Evolutionary conservation across 2,329 filamentous ascomycete species (phyloP).

Genomic region (Elsinoe australis): DNA sequence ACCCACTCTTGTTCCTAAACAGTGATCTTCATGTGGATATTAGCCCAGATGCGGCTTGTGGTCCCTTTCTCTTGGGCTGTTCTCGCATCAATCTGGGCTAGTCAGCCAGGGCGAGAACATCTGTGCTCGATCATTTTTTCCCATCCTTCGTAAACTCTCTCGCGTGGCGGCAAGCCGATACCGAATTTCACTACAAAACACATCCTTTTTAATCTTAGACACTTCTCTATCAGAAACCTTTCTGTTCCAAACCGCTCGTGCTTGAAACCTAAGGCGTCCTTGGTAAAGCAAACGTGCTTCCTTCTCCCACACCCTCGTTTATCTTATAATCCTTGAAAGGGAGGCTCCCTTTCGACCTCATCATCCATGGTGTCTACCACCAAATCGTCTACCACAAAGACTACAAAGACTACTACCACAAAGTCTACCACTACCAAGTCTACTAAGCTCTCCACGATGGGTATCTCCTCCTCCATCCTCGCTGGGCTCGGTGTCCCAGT

Average conservation of each 20-base stretch:
- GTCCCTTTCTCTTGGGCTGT: slow-evolving; percentile 7
- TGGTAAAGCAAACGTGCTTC: slow-evolving; percentile 4
- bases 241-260: slow-evolving; percentile 4
- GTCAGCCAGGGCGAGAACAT: slow-evolving; percentile 7
- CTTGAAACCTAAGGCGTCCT: slow-evolving; percentile 7
- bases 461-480: slow-evolving; percentile 7
- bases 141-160: slow-evolving; percentile 15
- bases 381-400: too few relatives aligned
- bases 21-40: slow-evolving; percentile 8
- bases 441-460: slow-evolving; percentile 10
- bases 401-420: too few relatives aligned
- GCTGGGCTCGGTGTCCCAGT: slow-evolving; percentile 10
- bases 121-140: slow-evolving; percentile 6
- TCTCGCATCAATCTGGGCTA: not conserved
- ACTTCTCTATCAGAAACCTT: slow-evolving; percentile 8
- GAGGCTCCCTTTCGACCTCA: slow-evolving; percentile 1
- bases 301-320: slow-evolving; percentile 5
- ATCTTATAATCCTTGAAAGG: slow-evolving; percentile 14
- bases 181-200: slow-evolving; percentile 7
- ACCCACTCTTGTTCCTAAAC: slow-evolving; percentile 10
- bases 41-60: slow-evolving; percentile 12
- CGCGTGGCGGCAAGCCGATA: slow-evolving; percentile 11
- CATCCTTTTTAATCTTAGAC: slow-evolving; percentile 16
- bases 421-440: too few relatives aligned
- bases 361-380: too few relatives aligned